These are phyloP conservation scores for Eucommia ulmoides DNA, from an alignment of 257 asterid genomes.

Conservation along the genomic window DNA sequence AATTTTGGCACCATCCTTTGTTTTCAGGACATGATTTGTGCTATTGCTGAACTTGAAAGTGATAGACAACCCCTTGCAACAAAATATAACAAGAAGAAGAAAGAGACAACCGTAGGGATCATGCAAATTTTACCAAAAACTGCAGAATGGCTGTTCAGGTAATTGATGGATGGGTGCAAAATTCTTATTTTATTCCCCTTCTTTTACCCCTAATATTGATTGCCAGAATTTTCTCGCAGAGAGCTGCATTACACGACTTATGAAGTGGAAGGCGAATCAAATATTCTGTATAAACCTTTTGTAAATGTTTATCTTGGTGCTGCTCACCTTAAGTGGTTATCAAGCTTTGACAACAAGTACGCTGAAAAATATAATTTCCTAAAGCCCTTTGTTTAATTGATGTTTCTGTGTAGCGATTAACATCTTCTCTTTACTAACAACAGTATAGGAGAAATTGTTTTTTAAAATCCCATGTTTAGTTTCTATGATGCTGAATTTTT, in stretches of 20 bases:
- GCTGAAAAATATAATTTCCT: slow-evolving; percentile 10
- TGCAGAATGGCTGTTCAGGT: slow-evolving; percentile 79
- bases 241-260: slow-evolving; percentile 56
- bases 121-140: slow-evolving; percentile 72
- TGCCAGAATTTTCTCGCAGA: slow-evolving; percentile 36
- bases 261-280: slow-evolving; percentile 29
- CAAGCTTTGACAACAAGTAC: slow-evolving; percentile 56
- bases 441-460: neutral
- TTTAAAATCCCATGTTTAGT: neutral
- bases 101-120: slow-evolving; percentile 53
- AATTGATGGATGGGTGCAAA: slow-evolving; percentile 1
- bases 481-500: slow-evolving; percentile 2
- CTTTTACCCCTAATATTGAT: too few relatives aligned
- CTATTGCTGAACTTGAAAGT: slow-evolving; percentile 89
- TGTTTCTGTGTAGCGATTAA: neutral
- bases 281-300: slow-evolving; percentile 58
- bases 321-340: slow-evolving; percentile 84
- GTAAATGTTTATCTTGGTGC: slow-evolving; percentile 78
- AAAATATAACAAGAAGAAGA: slow-evolving; percentile 47
- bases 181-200: neutral
- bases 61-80: slow-evolving; percentile 64
- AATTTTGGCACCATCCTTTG: slow-evolving; percentile 7
- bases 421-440: neutral
- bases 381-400: neutral
- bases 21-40: slow-evolving; percentile 82